A percentile compares a stretch with the other conserved stretches of the same genome.
Evolutionary conservation across 306 rosid genomes (phyloP).

Genomic region (Quercus mongolica): DNA sequence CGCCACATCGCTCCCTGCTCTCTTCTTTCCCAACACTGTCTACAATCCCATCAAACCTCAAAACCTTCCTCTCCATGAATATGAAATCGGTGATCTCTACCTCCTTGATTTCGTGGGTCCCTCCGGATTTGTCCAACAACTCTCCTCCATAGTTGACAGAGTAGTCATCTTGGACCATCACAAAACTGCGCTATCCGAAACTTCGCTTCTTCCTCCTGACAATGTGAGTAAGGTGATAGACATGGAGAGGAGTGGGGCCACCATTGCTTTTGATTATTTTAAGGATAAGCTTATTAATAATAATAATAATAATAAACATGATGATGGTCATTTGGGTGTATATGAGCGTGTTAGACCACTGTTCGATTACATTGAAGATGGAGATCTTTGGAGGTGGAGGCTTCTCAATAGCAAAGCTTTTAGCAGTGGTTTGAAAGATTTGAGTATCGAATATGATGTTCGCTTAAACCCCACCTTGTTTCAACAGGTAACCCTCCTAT

Average conservation of each 20-base stretch:
- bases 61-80: slow-evolving; percentile 58
- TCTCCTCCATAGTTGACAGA: slow-evolving; percentile 54
- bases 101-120: slow-evolving; percentile 85
- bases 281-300: slow-evolving; percentile 35
- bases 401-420: slow-evolving; percentile 82
- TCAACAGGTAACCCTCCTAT: slow-evolving; percentile 43
- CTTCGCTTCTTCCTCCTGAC: slow-evolving; percentile 10
- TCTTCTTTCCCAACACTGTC: slow-evolving; percentile 81
- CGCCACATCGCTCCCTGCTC: slow-evolving; percentile 40
- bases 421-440: slow-evolving; percentile 67
- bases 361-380: slow-evolving; percentile 79
- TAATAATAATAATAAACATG: background rate
- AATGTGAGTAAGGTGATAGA: slow-evolving; percentile 58
- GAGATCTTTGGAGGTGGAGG: slow-evolving; percentile 89
- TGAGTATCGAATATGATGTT: slow-evolving; percentile 55
- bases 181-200: slow-evolving; percentile 59
- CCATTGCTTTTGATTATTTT: slow-evolving; percentile 90
- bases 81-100: slow-evolving; percentile 54
- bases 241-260: slow-evolving; percentile 81
- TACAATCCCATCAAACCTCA: slow-evolving; percentile 60
- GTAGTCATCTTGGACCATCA: slow-evolving; percentile 88
- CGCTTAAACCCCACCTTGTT: slow-evolving; percentile 56
- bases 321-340: background rate
- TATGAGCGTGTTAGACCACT: slow-evolving; percentile 49
- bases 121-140: slow-evolving; percentile 56